Evolutionary conservation across 306 rosid species (phyloP).

Genomic region (Rubus parviflorus): DNA sequence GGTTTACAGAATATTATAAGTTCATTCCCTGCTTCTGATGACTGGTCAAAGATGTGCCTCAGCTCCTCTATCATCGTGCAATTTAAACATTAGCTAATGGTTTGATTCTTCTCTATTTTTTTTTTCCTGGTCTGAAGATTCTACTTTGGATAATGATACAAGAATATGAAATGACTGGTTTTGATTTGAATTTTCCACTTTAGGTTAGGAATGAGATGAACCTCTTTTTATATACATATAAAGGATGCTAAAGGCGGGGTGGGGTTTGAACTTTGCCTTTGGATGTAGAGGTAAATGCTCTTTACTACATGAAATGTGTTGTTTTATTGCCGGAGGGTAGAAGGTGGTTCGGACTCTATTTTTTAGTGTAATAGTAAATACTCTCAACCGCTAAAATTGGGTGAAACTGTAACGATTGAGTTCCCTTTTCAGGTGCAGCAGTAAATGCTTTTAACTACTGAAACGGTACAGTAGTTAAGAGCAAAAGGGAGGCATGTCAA

Average conservation of each 20-base stretch:
- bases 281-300: neutral
- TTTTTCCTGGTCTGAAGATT: neutral
- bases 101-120: neutral
- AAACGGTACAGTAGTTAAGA: no score
- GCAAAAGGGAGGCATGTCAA: no score
- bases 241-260: neutral
- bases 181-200: neutral
- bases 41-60: conserved; percentile 9
- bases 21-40: neutral
- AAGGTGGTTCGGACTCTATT: neutral
- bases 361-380: neutral
- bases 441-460: no score
- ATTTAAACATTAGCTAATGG: neutral
- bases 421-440: no score
- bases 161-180: neutral
- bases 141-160: neutral
- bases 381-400: neutral
- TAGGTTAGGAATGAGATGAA: neutral
- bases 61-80: conserved; percentile 8
- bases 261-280: neutral
- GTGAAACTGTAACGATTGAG: no score
- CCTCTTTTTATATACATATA: neutral
- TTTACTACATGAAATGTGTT: neutral
- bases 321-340: neutral
- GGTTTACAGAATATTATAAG: neutral